Evolutionary conservation across 345 rosid species (phyloP).

Genomic region (Aurinia saxatilis): DNA sequence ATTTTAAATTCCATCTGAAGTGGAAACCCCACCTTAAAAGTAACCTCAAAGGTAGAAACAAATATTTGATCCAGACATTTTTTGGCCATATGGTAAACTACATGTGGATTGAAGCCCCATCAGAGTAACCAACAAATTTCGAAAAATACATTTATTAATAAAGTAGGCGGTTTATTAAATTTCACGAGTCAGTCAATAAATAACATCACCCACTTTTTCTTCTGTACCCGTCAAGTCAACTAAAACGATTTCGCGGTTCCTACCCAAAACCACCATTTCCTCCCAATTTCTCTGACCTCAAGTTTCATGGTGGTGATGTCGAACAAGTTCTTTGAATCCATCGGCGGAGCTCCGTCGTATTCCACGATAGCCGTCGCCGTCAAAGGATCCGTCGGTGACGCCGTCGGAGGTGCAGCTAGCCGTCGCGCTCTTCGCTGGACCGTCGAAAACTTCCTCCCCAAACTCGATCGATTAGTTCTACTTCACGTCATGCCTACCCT

Average conservation of each 20-base stretch:
- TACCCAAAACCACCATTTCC: background rate
- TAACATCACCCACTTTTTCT: background rate
- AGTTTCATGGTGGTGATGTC: slow-evolving; percentile 22
- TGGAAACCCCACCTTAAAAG: too few species aligned
- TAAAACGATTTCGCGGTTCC: background rate
- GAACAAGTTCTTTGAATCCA: slow-evolving; percentile 10
- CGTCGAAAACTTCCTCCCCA: slow-evolving; percentile 40
- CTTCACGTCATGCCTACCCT: slow-evolving; percentile 70
- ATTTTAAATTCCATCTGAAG: too few species aligned
- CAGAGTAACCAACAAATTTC: background rate
- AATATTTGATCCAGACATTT: too few species aligned
- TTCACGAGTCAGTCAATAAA: slow-evolving; percentile 3
- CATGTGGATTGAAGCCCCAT: background rate
- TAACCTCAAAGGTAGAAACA: too few species aligned
- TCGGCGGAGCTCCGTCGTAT: slow-evolving; percentile 25
- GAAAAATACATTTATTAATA: slow-evolving; percentile 6
- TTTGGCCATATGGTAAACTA: background rate
- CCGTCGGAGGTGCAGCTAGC: slow-evolving; percentile 52
- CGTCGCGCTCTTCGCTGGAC: slow-evolving; percentile 82
- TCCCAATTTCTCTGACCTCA: background rate
- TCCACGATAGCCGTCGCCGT: slow-evolving; percentile 50
- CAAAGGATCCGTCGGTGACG: slow-evolving; percentile 40
- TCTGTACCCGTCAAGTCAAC: slow-evolving; percentile 5
- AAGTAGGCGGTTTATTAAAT: slow-evolving; percentile 3
- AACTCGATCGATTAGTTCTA: slow-evolving; percentile 49